A percentile compares a stretch with the other conserved stretches of the same genome.
Conservation (phyloP, 257 asterid species). For the Rhazya stricta region DNA sequence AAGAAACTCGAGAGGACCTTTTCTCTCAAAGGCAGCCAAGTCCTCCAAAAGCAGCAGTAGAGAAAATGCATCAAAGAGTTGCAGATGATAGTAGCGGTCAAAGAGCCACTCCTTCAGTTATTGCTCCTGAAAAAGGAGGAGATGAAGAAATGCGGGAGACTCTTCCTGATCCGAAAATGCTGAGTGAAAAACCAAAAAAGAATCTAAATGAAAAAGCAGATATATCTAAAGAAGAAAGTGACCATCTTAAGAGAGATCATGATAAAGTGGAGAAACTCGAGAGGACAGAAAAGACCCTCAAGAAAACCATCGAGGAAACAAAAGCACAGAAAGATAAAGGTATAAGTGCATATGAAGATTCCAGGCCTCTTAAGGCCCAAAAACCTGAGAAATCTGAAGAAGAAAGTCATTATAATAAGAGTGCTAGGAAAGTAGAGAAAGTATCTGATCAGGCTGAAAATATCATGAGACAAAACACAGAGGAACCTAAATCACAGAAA, state of each 20-base stretch:
- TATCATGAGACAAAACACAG: neutral
- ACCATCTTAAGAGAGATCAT: neutral
- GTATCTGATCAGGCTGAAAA: slow-evolving; percentile 15
- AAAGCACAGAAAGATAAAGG: neutral
- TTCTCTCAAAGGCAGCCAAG: slow-evolving; percentile 15
- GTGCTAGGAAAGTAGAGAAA: neutral
- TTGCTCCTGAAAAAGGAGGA: neutral
- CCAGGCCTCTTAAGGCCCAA: neutral
- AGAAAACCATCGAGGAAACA: neutral
- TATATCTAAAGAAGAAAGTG: neutral
- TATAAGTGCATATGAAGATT: neutral
- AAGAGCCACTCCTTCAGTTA: neutral
- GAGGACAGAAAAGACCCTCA: neutral
- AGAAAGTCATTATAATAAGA: slow-evolving; percentile 21
- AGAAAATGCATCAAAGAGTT: slow-evolving; percentile 13
- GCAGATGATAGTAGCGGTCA: neutral
- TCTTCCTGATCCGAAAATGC: neutral
- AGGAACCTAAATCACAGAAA: neutral
- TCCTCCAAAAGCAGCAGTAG: slow-evolving; percentile 7
- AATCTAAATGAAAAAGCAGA: neutral
- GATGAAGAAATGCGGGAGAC: neutral
- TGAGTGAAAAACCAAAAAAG: neutral
- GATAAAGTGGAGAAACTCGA: no score
- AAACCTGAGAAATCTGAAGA: slow-evolving; percentile 10
- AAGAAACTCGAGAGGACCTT: neutral